Base-by-base conservation (phyloP, 768 basidiomycete species). In the Sporobolomyces pararoseus region DNA sequence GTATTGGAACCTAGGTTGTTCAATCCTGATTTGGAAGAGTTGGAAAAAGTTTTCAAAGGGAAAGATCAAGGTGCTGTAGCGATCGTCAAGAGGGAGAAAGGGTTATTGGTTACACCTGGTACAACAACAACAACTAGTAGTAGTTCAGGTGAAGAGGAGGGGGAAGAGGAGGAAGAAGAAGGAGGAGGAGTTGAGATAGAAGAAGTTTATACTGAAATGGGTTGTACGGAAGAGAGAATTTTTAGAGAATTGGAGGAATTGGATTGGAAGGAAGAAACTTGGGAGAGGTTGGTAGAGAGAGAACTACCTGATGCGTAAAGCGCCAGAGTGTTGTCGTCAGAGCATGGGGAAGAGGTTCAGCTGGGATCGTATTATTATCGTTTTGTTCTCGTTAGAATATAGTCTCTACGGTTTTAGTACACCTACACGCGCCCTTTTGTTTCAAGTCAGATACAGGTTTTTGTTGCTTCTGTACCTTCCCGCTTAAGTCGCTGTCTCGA, bases 261-360 rank as follows among this genome's bases (percentile, higher is more conserved):
- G 87, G 86, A 88, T 25, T 94, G 92, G 91, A 90, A 86, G 77
- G 90, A 92, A 76, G 89, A 86, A 70, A 94, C 91, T 58, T 95
- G 91, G 90, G 86, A 83, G 46, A 82, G 91, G 68, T 80, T 94
- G 63, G 85, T 90, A 75, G 86, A 87, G 72, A 83, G 91, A 77
- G 91, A 94, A 79, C 79, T 93, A 63, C 91, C 91, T n/a, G 91
- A 93, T n/a, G 76, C 67, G 39, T 63, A 58, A 59, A 42, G 17
- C 39, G 39, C 39, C 17, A 42, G 39, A 42, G 39, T 42, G n/a
- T n/a, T n/a, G n/a, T n/a, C n/a, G n/a, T n/a, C n/a, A n/a, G n/a
- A n/a, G n/a, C n/a, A n/a, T n/a, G n/a, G n/a, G n/a, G n/a, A n/a
- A n/a, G n/a, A n/a, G n/a, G n/a, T n/a, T n/a, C n/a, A n/a, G n/a